These are phyloP conservation scores for Rusavskia elegans DNA, from an alignment of 495 filamentous ascomycete genomes.

Conservation along the genomic window DNA sequence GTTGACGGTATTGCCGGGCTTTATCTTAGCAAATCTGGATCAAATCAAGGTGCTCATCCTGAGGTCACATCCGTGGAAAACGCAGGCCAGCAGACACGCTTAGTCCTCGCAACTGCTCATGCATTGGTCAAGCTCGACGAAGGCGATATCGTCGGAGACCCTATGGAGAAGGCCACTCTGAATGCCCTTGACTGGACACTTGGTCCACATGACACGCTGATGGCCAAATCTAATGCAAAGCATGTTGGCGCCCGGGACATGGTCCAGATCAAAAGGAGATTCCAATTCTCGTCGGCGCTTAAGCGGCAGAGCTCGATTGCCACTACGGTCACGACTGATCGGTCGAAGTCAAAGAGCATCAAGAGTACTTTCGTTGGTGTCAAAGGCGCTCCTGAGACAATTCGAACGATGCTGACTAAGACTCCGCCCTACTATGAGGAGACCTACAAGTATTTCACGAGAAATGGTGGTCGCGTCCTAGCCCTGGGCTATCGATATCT, in stretches of 20 bases:
- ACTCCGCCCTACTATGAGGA: conserved; percentile 87
- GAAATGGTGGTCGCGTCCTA: conserved; percentile 84
- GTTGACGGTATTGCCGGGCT: conserved; percentile 95
- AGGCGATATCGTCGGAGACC: conserved; percentile 92
- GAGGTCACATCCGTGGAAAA: conserved; percentile 49
- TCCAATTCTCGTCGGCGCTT: conserved; percentile 94
- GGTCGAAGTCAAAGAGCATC: conserved; percentile 51
- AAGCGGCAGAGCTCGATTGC: conserved; percentile 94
- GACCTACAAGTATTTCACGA: conserved; percentile 94
- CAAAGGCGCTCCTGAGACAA: conserved; percentile 95
- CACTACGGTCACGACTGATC: conserved; percentile 51
- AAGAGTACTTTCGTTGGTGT: conserved; percentile 81
- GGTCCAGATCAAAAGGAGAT: conserved; percentile 88
- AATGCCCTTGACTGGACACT: conserved; percentile 79
- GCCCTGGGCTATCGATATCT: conserved; percentile 90
- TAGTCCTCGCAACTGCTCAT: conserved; percentile 90
- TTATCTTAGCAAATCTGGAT: conserved; percentile 51
- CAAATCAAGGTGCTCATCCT: conserved; percentile 64
- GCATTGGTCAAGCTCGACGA: conserved; percentile 92
- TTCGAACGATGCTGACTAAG: conserved; percentile 75
- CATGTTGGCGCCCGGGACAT: conserved; percentile 35
- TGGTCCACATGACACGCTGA: conserved; percentile 70
- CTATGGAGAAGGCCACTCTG: conserved; percentile 96
- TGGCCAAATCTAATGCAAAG: conserved; percentile 33
- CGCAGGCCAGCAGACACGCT: conserved; percentile 63